Evolutionary conservation across 345 rosid genomes (phyloP), one percentile per base, ranked within the genome.

Genomic region (Moricandia arvensis): DNA sequence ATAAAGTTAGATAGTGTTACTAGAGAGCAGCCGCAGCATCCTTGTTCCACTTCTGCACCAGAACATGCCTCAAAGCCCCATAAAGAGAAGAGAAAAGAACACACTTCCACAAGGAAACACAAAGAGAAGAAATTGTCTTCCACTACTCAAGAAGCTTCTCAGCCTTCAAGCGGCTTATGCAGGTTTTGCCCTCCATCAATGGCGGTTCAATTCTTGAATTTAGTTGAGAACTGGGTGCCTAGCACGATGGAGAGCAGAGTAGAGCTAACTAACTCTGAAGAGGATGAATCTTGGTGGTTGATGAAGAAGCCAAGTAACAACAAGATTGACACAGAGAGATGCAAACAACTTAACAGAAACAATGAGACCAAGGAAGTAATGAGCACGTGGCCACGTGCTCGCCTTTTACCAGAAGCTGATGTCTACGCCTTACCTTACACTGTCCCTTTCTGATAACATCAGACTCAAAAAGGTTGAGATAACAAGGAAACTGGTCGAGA

Each of bases 361-460:
- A 72, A 53, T 54, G 76, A 77, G 63, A 60, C 31, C 16, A 62
- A 55, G 43, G 41, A 53, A 61, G 65, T 66, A 51, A n/a, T 65
- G 33, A 49, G 55, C 62, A 47, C 47, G 33, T 82, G 85, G 80
- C 91, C 90, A 1, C 29, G 68, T 6, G 89, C 89, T n/a, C 73
- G 67, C 30, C 68, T 58, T 81, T 43, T 90, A 77, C 75, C 80
- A 0, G 87, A 79, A 29, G 88, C 79, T 7, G 89, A 83, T 67
- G 29, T 90, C 26, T 76, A 75, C 38, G 88, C 92, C 1, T 69
- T 91, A 73, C 97, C 98, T 13, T 94, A 82, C 71, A 79, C 97
- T 0, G 64, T 87, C 15, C 92, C 89, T 4, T 90, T 90, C 45
- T 94, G 73, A 83, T 49, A 45, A n/a, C 53, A 45, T 43, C 47